Evolutionary conservation across 495 filamentous ascomycete species (phyloP).

Genomic region (Zalerion maritima): DNA sequence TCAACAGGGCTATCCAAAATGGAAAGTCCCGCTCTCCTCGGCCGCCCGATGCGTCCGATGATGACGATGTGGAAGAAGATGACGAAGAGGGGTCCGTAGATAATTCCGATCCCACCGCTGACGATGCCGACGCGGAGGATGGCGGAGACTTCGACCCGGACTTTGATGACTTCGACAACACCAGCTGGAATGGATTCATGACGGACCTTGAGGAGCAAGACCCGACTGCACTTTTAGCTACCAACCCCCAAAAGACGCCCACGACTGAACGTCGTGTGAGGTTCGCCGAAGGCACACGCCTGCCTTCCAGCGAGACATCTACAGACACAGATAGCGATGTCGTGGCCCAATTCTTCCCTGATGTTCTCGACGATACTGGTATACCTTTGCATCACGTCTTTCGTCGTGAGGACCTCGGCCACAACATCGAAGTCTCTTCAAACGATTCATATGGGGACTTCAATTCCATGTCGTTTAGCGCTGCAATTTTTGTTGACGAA

Average conservation of each 20-base stretch:
- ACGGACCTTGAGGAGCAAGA: constrained; percentile 34
- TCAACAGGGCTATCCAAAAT: constrained; percentile 24
- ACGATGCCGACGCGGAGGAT: constrained; percentile 24
- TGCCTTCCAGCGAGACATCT: constrained; percentile 30
- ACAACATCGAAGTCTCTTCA: constrained; percentile 34
- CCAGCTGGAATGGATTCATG: constrained; percentile 43
- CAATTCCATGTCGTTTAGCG: too few species aligned
- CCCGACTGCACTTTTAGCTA: too few species aligned
- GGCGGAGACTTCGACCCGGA: constrained; percentile 24
- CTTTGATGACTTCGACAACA: constrained; percentile 22
- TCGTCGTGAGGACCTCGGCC: constrained; percentile 50
- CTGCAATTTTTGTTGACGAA: too few species aligned
- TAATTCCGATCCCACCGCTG: constrained; percentile 17
- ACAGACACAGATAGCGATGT: constrained; percentile 29
- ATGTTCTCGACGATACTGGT: constrained; percentile 60
- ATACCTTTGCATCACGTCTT: constrained; percentile 52
- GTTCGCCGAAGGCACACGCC: constrained; percentile 31
- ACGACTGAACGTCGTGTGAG: constrained; percentile 36
- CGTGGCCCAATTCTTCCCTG: constrained; percentile 43
- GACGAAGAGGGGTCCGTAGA: constrained; percentile 19
- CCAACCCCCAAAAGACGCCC: constrained; percentile 27
- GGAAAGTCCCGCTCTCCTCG: constrained; percentile 22
- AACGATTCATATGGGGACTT: constrained; percentile 17
- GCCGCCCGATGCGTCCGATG: constrained; percentile 12
- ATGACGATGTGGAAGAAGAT: constrained; percentile 11